Conservation (phyloP, 1,284 basidiomycete species). For the Rugosomyces carneus region DNA sequence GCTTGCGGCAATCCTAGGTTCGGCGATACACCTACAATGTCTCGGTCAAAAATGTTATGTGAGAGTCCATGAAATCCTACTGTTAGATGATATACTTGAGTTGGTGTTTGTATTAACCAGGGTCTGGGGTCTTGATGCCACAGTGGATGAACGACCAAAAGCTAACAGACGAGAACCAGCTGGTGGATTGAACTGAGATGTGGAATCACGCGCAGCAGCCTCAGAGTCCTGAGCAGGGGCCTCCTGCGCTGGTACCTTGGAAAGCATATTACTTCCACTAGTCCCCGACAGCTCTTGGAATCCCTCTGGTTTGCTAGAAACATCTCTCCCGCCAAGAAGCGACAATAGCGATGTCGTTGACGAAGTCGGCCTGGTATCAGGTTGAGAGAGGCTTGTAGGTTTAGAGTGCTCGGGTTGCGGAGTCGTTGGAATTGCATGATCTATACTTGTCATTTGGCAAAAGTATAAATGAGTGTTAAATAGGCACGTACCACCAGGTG, state of each 20-base stretch:
- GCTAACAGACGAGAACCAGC: slow-evolving; percentile 68
- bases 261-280: background rate
- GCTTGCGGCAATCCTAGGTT: slow-evolving; percentile 13
- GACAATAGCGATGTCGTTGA: slow-evolving; percentile 10
- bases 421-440: slow-evolving; percentile 1
- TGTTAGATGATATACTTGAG: slow-evolving; percentile 7
- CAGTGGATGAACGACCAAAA: slow-evolving; percentile 42
- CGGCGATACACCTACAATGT: slow-evolving; percentile 8
- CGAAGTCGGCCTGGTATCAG: slow-evolving; percentile 8
- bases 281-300: background rate
- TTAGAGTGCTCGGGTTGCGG: slow-evolving; percentile 1
- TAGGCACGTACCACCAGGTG: slow-evolving; percentile 1
- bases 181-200: slow-evolving; percentile 52
- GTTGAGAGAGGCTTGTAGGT: slow-evolving; percentile 1
- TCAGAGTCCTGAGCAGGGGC: slow-evolving; percentile 6
- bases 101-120: slow-evolving; percentile 3
- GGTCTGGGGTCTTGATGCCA: slow-evolving; percentile 14
- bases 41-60: background rate
- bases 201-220: slow-evolving; percentile 20
- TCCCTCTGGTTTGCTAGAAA: background rate
- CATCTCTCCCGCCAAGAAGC: slow-evolving; percentile 9
- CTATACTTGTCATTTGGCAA: background rate
- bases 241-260: slow-evolving; percentile 9
- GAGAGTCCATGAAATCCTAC: slow-evolving; percentile 9
- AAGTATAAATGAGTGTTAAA: background rate